A percentile compares a stretch with the other conserved stretches of the same genome.
phyloP scores from a whole-genome alignment of 305 asterid species.

The Fraxinus albicans region DNA sequence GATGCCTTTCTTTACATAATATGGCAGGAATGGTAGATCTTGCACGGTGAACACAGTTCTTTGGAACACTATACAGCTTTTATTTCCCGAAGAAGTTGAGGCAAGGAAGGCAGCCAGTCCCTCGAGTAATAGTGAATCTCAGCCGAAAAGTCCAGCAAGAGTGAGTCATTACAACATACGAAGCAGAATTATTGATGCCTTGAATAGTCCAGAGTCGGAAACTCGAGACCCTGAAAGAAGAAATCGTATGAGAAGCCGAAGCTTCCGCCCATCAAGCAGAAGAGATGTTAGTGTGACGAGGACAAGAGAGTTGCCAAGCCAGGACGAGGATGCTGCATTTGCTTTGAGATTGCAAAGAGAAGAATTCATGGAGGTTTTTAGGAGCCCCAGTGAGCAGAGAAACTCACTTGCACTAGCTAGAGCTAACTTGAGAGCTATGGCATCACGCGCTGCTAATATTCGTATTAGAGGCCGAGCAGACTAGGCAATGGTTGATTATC shows the following conservation, averaged over 20 bases:
- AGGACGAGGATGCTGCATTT: conserved; percentile 85
- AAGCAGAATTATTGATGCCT: conserved; percentile 35
- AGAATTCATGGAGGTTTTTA: conserved; percentile 65
- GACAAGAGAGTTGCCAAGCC: conserved; percentile 38
- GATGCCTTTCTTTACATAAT: not conserved
- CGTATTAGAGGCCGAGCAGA: conserved; percentile 23
- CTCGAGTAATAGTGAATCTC: not conserved
- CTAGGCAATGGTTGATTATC: not conserved
- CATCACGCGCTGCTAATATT: conserved; percentile 26
- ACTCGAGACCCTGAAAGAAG: conserved; percentile 34
- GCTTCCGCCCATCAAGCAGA: conserved; percentile 7
- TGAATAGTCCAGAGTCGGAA: conserved; percentile 48
- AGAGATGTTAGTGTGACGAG: not conserved
- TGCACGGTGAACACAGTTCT: conserved; percentile 93
- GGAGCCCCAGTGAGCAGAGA: conserved; percentile 21
- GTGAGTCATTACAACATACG: conserved; percentile 23
- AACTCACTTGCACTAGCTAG: conserved; percentile 35
- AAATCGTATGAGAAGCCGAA: conserved; percentile 30
- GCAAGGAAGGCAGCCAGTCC: conserved; percentile 51
- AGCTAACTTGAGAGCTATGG: conserved; percentile 54
- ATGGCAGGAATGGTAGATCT: conserved; percentile 72
- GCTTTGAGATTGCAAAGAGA: conserved; percentile 87
- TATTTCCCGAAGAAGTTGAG: conserved; percentile 86
- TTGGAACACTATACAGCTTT: conserved; percentile 92
- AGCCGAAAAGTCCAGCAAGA: conserved; percentile 30